Percentiles rank a stretch among this genome's conserved stretches.
phyloP scores from a whole-genome alignment of 805 yeast genomes.

The Hanseniaspora clermontiae region DNA sequence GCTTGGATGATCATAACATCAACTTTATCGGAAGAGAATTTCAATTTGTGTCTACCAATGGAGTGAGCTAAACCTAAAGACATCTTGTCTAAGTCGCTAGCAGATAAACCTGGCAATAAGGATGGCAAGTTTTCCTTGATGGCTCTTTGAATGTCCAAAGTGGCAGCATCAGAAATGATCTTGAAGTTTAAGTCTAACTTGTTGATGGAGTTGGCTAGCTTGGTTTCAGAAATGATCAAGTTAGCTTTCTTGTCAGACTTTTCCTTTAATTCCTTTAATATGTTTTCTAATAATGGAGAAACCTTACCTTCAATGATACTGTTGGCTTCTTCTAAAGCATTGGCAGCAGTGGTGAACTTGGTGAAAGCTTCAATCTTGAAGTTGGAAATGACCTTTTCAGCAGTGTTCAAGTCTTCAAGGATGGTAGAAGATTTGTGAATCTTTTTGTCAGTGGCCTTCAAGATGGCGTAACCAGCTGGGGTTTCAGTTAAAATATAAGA shows the following conservation, averaged over 20 bases:
- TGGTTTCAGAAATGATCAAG: slow-evolving; percentile 85
- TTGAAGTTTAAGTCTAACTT: slow-evolving; percentile 78
- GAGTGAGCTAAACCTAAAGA: slow-evolving; percentile 97
- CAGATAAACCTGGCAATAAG: slow-evolving; percentile 83
- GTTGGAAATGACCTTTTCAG: slow-evolving; percentile 77
- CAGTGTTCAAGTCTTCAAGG: slow-evolving; percentile 62
- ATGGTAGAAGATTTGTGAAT: slow-evolving; percentile 72
- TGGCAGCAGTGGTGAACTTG: slow-evolving; percentile 86
- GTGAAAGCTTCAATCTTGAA: slow-evolving; percentile 93
- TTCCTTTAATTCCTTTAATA: slow-evolving; percentile 49
- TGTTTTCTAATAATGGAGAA: slow-evolving; percentile 62
- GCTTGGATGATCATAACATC: slow-evolving; percentile 99
- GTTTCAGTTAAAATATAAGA: slow-evolving; percentile 92
- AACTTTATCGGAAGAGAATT: slow-evolving; percentile 95
- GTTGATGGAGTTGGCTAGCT: slow-evolving; percentile 91
- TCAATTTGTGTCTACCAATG: slow-evolving; percentile 94
- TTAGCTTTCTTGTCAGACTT: slow-evolving; percentile 74
- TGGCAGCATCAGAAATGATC: slow-evolving; percentile 88
- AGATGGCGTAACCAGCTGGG: slow-evolving; percentile 95
- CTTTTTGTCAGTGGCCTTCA: slow-evolving; percentile 95
- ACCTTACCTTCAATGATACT: slow-evolving; percentile 89
- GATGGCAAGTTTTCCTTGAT: slow-evolving; percentile 89
- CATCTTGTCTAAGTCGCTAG: slow-evolving; percentile 78
- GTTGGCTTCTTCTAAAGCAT: slow-evolving; percentile 90
- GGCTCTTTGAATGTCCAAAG: slow-evolving; percentile 89